These are phyloP conservation scores for Diaporthe vaccinii DNA, from an alignment of 2,329 filamentous ascomycete genomes.

Conservation along the genomic window DNA sequence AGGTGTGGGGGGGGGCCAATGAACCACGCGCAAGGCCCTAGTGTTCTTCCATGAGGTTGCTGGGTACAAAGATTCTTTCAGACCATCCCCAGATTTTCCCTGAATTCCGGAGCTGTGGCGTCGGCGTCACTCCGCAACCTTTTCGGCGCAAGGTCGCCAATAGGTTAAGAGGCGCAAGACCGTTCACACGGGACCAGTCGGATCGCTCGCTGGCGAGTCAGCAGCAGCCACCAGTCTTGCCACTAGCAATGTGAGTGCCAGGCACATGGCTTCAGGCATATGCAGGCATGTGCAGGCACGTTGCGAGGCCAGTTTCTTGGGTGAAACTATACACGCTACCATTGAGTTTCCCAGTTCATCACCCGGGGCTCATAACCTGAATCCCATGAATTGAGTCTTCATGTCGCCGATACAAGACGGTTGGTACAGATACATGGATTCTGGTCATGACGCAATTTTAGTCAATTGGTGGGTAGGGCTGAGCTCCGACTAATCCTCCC, in stretches of 20 bases:
- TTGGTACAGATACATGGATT: conserved; percentile 20
- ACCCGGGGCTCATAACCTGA: background rate
- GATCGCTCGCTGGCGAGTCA: conserved; percentile 16
- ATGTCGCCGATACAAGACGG: conserved; percentile 23
- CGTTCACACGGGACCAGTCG: conserved; percentile 10
- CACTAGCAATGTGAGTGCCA: conserved; percentile 1
- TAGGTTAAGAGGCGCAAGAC: background rate
- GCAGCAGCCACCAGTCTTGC: background rate
- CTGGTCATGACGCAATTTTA: conserved; percentile 14
- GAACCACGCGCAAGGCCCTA: background rate
- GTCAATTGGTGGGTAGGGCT: conserved; percentile 18
- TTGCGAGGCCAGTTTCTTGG: background rate
- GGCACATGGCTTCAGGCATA: conserved; percentile 11
- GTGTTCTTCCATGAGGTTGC: background rate
- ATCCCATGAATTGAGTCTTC: conserved; percentile 2
- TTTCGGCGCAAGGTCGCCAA: conserved; percentile 19
- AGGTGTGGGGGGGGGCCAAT: background rate
- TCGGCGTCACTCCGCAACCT: conserved; percentile 19
- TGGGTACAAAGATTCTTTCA: background rate
- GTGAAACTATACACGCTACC: background rate
- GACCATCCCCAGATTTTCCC: conserved; percentile 9
- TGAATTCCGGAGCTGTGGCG: conserved; percentile 17
- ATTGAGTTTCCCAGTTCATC: background rate
- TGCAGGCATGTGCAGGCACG: background rate
- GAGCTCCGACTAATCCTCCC: background rate